Conservation (phyloP, 2,329 filamentous ascomycete genomes). For the Phialemonium atrogriseum region DNA sequence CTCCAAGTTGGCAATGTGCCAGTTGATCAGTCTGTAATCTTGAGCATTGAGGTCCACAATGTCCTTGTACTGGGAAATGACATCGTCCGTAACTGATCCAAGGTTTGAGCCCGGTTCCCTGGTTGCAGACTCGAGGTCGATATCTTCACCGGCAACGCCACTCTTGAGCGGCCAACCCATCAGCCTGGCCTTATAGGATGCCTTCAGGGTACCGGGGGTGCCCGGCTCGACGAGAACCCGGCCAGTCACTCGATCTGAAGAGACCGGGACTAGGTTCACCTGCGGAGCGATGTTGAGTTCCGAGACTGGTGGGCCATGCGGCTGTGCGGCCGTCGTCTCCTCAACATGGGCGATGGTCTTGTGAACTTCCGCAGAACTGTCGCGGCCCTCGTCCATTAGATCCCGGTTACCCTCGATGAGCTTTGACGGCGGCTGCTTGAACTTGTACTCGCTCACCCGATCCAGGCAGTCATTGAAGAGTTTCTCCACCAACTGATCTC, state of each 20-base stretch:
- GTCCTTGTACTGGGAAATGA: conserved; percentile 78
- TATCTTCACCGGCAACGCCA: conserved; percentile 53
- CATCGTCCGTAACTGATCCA: conserved; percentile 84
- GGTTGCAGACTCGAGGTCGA: conserved; percentile 63
- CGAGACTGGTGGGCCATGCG: conserved; percentile 42
- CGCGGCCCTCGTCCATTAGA: conserved; percentile 73
- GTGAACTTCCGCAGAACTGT: conserved; percentile 61
- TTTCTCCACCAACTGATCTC: conserved; percentile 79
- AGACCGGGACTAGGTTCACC: conserved; percentile 53
- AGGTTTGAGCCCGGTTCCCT: conserved; percentile 62
- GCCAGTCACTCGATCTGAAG: conserved; percentile 62
- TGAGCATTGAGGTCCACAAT: conserved; percentile 77
- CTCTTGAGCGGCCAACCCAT: conserved; percentile 77
- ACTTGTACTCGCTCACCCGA: conserved; percentile 82
- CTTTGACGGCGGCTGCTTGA: conserved; percentile 60
- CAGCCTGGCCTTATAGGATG: conserved; percentile 64
- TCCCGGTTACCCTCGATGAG: conserved; percentile 76
- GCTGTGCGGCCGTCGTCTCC: conserved; percentile 56
- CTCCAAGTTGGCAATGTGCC: conserved; percentile 97
- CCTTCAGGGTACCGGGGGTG: conserved; percentile 59
- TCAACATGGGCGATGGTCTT: conserved; percentile 68
- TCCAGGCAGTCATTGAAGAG: conserved; percentile 94
- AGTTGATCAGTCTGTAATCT: conserved; percentile 87
- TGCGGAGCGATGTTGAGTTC: conserved; percentile 45
- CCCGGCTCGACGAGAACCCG: conserved; percentile 64